Evolutionary conservation across 1,284 basidiomycete genomes (phyloP).

Genomic region (Moesziomyces globuligerus): DNA sequence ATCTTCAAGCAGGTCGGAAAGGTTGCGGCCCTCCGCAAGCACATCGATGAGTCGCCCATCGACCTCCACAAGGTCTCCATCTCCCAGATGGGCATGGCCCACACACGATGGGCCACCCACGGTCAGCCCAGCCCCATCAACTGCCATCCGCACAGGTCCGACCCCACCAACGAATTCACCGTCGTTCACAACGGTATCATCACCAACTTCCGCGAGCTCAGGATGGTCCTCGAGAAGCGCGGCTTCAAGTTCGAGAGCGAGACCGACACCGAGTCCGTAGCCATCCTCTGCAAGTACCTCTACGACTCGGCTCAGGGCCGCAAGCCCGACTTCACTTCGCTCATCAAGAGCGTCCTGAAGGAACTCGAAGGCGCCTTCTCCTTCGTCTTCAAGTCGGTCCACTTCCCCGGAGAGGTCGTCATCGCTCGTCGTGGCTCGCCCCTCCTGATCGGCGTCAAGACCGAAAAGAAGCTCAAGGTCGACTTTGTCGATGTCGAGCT

Average conservation of each 20-base stretch:
- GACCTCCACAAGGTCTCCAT: conserved; percentile 85
- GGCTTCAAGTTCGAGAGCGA: conserved; percentile 95
- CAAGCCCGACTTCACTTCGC: conserved; percentile 85
- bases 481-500: conserved; percentile 98
- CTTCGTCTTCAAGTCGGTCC: conserved; percentile 98
- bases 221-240: conserved; percentile 92
- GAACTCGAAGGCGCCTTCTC: conserved; percentile 99
- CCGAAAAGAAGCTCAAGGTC: conserved; percentile 99
- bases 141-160: conserved; percentile 95
- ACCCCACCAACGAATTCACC: conserved; percentile 83
- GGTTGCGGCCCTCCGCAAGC: conserved; percentile 91
- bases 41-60: conserved; percentile 80
- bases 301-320: conserved; percentile 93
- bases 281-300: conserved; percentile 94
- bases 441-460: conserved; percentile 97
- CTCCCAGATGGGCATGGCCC: conserved; percentile 94
- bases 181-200: conserved; percentile 99
- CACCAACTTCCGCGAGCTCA: conserved; percentile 90
- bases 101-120: conserved; percentile 99
- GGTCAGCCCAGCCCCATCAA: conserved; percentile 83
- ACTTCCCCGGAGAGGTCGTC: conserved; percentile 96
- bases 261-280: conserved; percentile 97
- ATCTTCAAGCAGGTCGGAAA: conserved; percentile 99
- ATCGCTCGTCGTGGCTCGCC: conserved; percentile 96
- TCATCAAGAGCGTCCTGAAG: conserved; percentile 95